Conservation (phyloP, 2,329 filamentous ascomycete genomes). For the Ascochyta pisi region DNA sequence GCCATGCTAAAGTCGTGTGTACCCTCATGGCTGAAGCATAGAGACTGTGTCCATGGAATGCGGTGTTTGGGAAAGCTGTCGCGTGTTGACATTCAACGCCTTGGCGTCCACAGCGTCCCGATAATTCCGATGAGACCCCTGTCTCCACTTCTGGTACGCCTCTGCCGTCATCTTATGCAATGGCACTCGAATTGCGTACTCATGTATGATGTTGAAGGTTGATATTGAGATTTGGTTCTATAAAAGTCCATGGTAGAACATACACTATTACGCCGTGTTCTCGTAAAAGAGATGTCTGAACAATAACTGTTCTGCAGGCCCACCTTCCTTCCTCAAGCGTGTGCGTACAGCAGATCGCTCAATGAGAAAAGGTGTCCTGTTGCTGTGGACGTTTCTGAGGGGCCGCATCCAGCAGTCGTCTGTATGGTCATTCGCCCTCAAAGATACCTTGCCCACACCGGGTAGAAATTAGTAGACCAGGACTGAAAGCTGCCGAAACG, state of each 20-base stretch:
- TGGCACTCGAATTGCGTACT: too few species aligned
- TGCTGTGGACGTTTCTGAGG: conserved; percentile 23
- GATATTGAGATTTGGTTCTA: too few species aligned
- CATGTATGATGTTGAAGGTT: too few species aligned
- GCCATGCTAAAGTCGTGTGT: conserved; percentile 33
- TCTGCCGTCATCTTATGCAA: too few species aligned
- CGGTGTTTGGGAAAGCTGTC: conserved; percentile 19
- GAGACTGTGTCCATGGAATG: conserved; percentile 21
- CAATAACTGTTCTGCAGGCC: background rate
- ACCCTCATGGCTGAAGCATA: conserved; percentile 36
- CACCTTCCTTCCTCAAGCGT: conserved; percentile 42
- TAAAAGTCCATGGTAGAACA: too few species aligned
- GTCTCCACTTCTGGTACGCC: conserved; percentile 2
- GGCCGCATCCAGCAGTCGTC: conserved; percentile 3
- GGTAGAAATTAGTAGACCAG: conserved; percentile 25
- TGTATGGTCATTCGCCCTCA: conserved; percentile 10
- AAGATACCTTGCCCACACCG: conserved; percentile 36
- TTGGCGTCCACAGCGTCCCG: conserved; percentile 6
- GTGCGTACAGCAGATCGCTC: conserved; percentile 36
- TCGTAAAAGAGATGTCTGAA: too few species aligned
- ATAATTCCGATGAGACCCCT: conserved; percentile 13
- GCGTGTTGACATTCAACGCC: conserved; percentile 19
- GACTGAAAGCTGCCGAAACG: background rate
- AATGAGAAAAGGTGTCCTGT: conserved; percentile 48
- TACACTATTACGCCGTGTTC: too few species aligned